A percentile compares a stretch with the other conserved stretches of the same genome.
Conservation (phyloP, 331 rosid genomes). For the Erythrophleum ivorense region DNA sequence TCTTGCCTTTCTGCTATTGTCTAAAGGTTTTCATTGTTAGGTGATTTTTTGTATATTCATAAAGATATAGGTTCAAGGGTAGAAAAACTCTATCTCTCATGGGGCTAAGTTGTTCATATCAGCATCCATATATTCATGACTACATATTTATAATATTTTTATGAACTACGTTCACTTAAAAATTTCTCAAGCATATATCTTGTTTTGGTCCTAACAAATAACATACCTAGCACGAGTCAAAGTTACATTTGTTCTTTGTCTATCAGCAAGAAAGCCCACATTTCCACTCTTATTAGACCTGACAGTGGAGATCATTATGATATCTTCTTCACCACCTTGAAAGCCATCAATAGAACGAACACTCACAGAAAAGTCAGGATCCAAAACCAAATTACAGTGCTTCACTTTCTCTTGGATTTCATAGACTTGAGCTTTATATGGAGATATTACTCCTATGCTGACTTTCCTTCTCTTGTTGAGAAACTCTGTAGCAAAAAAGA, state of each 20-base stretch:
- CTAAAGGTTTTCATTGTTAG: too few relatives aligned
- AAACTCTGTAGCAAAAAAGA: conserved; percentile 39
- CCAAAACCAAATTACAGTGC: conserved; percentile 7
- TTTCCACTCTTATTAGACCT: conserved; percentile 44
- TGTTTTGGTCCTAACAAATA: not conserved
- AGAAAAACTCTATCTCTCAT: too few relatives aligned
- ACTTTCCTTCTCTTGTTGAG: conserved; percentile 42
- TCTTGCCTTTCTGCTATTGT: too few relatives aligned
- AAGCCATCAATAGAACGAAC: conserved; percentile 49
- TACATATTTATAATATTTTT: too few relatives aligned
- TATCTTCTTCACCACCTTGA: conserved; percentile 56
- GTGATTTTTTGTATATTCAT: too few relatives aligned
- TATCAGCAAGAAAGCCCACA: conserved; percentile 45
- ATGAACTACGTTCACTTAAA: too few relatives aligned
- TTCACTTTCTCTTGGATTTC: conserved; percentile 54
- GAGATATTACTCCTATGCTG: conserved; percentile 69
- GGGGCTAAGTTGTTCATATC: too few relatives aligned
- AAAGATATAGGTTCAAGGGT: too few relatives aligned
- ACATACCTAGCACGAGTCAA: conserved; percentile 52
- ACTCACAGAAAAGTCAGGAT: conserved; percentile 32
- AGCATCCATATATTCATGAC: too few relatives aligned
- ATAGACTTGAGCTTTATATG: conserved; percentile 61
- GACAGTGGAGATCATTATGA: conserved; percentile 50
- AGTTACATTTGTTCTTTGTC: conserved; percentile 48
- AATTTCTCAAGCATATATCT: not conserved